Evolutionary conservation across 139 green algal species (phyloP).

Genomic region (Micractinium sp.): DNA sequence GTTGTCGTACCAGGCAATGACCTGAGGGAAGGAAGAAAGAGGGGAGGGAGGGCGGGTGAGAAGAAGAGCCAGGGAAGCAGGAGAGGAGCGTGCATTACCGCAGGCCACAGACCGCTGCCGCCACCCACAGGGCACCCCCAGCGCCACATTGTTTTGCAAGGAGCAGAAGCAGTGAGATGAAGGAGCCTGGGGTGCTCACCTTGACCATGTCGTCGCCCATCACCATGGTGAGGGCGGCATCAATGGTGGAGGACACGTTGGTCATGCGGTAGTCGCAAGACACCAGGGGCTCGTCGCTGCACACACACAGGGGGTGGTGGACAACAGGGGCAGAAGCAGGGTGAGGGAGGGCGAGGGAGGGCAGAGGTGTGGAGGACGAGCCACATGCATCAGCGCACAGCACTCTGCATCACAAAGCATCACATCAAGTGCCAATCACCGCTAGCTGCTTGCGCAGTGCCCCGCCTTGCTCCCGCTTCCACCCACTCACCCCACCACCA

Average conservation of each 20-base stretch:
- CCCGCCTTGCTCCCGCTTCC: no score
- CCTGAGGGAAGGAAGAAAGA: background rate
- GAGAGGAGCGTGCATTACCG: background rate
- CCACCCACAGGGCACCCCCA: no score
- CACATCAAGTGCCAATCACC: no score
- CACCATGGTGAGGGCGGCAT: constrained; percentile 98
- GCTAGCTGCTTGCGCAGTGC: no score
- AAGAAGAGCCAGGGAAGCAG: background rate
- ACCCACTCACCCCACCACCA: no score
- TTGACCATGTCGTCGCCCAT: constrained; percentile 99
- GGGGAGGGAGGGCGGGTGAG: background rate
- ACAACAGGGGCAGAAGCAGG: background rate
- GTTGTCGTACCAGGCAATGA: constrained; percentile 97
- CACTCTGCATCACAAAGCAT: no score
- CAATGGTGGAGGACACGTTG: constrained; percentile 92
- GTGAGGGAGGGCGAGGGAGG: background rate
- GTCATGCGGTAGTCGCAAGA: constrained; percentile 95
- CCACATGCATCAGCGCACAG: background rate
- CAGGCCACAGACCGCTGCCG: no score
- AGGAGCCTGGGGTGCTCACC: constrained; percentile 55
- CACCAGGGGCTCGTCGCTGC: constrained; percentile 92
- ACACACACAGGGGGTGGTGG: background rate
- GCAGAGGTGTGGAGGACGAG: background rate
- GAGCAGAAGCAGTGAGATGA: no score
- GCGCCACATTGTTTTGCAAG: no score